Evolutionary conservation across 2,329 filamentous ascomycete genomes (phyloP).

Genomic region (Cladosporium colombiae): DNA sequence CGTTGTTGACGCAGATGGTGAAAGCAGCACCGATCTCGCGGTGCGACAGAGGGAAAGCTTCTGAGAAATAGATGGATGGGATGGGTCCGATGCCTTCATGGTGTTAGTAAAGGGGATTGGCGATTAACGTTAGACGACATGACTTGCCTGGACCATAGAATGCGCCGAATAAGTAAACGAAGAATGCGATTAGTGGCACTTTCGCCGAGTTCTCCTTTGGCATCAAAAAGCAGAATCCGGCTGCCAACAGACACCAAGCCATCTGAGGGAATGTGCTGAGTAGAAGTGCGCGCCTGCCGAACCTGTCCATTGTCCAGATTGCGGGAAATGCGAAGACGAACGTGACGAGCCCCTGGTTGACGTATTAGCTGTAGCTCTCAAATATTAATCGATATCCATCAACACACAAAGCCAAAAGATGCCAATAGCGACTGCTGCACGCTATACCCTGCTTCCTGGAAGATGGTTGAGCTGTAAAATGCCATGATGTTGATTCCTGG

Average conservation of each 20-base stretch:
- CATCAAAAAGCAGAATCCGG: slow-evolving; percentile 41
- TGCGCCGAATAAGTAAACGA: slow-evolving; percentile 50
- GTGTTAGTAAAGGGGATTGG: slow-evolving; percentile 30
- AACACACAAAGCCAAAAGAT: slow-evolving; percentile 51
- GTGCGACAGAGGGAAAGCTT: slow-evolving; percentile 68
- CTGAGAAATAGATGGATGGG: slow-evolving; percentile 53
- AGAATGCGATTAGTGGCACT: slow-evolving; percentile 37
- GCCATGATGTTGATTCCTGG: slow-evolving; percentile 38
- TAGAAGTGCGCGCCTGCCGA: slow-evolving; percentile 44
- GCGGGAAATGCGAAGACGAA: slow-evolving; percentile 62
- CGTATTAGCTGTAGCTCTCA: neutral
- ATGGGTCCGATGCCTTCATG: slow-evolving; percentile 36
- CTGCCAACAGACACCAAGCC: slow-evolving; percentile 51
- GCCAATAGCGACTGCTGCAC: slow-evolving; percentile 54
- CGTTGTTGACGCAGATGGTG: slow-evolving; percentile 57
- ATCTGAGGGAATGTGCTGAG: slow-evolving; percentile 49
- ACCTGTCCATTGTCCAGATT: slow-evolving; percentile 52
- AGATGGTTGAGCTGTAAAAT: slow-evolving; percentile 40
- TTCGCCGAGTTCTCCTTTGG: slow-evolving; percentile 32
- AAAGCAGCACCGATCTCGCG: slow-evolving; percentile 59
- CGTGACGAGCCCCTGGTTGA: slow-evolving; percentile 54
- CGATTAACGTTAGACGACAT: slow-evolving; percentile 20
- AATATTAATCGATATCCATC: slow-evolving; percentile 30
- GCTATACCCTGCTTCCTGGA: slow-evolving; percentile 37
- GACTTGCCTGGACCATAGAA: slow-evolving; percentile 47